Base-by-base conservation (phyloP, 1,139 yeast genomes). In the Hemisphaericaspora lyxosophila region DNA sequence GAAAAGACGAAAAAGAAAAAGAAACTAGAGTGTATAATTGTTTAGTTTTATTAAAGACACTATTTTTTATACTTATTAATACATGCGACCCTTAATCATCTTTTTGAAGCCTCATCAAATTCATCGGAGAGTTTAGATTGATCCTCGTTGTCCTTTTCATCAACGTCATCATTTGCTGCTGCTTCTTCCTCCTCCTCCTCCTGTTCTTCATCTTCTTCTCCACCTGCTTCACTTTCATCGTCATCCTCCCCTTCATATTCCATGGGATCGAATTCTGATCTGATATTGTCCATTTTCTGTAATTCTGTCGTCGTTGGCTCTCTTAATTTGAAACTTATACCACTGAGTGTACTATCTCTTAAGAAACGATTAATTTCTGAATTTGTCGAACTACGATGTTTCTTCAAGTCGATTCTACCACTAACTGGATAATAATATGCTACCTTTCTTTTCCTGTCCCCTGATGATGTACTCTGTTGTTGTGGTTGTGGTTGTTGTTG, bases 221-320 rank as follows among this genome's bases (percentile, higher is more conserved):
- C 62, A 2, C 49, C 59, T 9, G 54, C 63, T 6, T 41, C 45
- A 9, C 55, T 61, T 7, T 43, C 45, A 7, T 53, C 75, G 26
- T 66, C 75, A 26, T 73, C 80, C 40, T 73, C 74, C n/a, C 67
- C 75, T 52, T 73, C 78, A 47, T 74, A 79, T 50, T 79, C 82
- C 73, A 85, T 83, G 35, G 95, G 92, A 63, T 86, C 95, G 53
- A 67, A 86, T 46, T 72, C 78, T 31, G 85, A 78, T 63, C 95
- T 75, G 27, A 71, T 59, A 41, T 72, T 73, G 58, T 87, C 95
- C 70, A 90, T 76, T 40, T 65, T 69, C 48, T 78, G 77, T 49
- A 81, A 70, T 58, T 87, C 95, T 36, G 71, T 73, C 5, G 85
- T 80, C 14, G 82, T 79, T 35, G 92, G 85, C 53, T 85, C 92